Evolutionary conservation across 345 rosid species (phyloP), one percentile per base, ranked within the genome.

Genomic region (Combretum micranthum): DNA sequence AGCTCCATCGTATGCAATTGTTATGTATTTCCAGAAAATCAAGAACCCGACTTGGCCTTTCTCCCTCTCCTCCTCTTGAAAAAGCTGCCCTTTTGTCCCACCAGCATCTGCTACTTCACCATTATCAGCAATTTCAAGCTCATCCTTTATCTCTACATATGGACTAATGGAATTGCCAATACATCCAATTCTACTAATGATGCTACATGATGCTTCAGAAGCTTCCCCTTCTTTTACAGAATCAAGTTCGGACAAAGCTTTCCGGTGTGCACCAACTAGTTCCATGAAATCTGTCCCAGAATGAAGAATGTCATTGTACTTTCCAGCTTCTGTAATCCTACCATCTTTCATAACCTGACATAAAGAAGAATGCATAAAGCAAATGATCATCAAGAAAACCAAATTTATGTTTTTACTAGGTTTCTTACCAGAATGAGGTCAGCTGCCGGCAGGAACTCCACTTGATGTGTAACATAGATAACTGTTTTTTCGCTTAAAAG

Each of bases 61-160:
- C 76, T 83, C 93, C 59, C 93, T 80, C 68, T 88, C 96, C 69
- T 88, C 96, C 60, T 88, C 61, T n/a, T n/a, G n/a, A n/a, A 88
- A 73, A 56, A 88, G 69, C 60, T 88, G 86, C 62, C 75, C 84
- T 64, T 76, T 69, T 15, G 74, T 63, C 65, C 44, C 78, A 17
- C 23, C 64, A n/a, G 61, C 56, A 44, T 79, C 80, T 50, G 69
- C 64, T 17, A 60, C 73, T 69, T 77, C 75, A 51, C 53, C 59
- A 3, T 67, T 73, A 26, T 72, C 63, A 49, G 45, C 17, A 58
- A 60, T 64, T 53, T 66, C 46, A 25, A 69, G 70, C 69, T 49
- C 79, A 64, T 75, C 65, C 19, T 61, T 69, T 47, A 44, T 59
- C 18, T 50, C 64, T 11, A 53, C 17, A 20, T 32, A 5, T 4